These are phyloP conservation scores for Pseudogymnoascus destructans DNA, from an alignment of 2,329 filamentous ascomycete species.

Conservation along the genomic window DNA sequence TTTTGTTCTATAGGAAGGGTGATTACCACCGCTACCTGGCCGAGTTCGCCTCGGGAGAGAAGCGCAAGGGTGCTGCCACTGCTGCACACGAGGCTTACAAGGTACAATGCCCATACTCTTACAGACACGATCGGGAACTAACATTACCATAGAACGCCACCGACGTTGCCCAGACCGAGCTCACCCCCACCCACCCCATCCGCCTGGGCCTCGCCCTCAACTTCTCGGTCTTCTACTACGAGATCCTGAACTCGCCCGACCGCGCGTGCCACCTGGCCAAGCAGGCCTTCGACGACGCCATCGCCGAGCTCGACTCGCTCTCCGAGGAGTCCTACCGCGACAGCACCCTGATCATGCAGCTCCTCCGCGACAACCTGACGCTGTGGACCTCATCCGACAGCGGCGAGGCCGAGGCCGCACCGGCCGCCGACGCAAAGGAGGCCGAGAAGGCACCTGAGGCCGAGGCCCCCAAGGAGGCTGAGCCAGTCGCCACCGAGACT, in stretches of 20 bases:
- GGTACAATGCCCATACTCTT: constrained; percentile 25
- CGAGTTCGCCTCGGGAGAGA: constrained; percentile 88
- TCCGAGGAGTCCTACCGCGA: constrained; percentile 99
- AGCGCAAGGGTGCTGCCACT: constrained; percentile 88
- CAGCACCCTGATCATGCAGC: constrained; percentile 97
- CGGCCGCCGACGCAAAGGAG: constrained; percentile 51
- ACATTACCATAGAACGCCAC: constrained; percentile 46
- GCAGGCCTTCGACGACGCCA: constrained; percentile 91
- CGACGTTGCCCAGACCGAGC: constrained; percentile 78
- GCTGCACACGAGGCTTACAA: constrained; percentile 97
- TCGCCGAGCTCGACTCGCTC: constrained; percentile 92
- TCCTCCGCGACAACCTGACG: constrained; percentile 91
- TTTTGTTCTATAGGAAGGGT: constrained; percentile 62
- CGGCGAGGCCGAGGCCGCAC: constrained; percentile 54
- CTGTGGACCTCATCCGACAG: constrained; percentile 95
- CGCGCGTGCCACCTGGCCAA: constrained; percentile 97
- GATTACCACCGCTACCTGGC: constrained; percentile 99
- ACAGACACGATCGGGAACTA: background rate
- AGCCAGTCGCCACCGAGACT: constrained; percentile 17
- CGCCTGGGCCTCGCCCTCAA: constrained; percentile 84
- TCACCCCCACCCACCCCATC: constrained; percentile 85
- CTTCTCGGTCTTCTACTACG: constrained; percentile 99
- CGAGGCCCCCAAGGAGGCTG: constrained; percentile 27
- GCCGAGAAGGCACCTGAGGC: constrained; percentile 37
- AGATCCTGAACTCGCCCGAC: constrained; percentile 97